Percentiles rank a stretch among this genome's conserved stretches.
Conservation (phyloP, 2,329 filamentous ascomycete genomes). For the Tolypocladium endophyticum region DNA sequence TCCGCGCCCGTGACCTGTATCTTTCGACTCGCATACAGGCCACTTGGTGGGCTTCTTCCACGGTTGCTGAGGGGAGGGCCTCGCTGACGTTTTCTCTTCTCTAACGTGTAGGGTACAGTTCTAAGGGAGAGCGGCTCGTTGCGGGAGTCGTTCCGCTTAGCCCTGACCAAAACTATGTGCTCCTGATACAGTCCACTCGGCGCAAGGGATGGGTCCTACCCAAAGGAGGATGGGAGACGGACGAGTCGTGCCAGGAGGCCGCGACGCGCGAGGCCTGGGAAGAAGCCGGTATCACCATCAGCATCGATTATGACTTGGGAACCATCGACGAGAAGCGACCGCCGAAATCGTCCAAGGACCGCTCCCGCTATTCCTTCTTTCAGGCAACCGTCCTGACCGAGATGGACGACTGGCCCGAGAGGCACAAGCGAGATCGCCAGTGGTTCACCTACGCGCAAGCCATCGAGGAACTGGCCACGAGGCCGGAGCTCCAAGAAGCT, state of each 20-base stretch:
- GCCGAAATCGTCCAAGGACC: slow-evolving; percentile 59
- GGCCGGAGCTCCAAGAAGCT: slow-evolving; percentile 83
- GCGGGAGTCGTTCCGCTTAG: slow-evolving; percentile 89
- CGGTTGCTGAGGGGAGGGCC: background rate
- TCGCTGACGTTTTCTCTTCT: slow-evolving; percentile 9
- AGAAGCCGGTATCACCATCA: slow-evolving; percentile 85
- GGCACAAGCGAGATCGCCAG: slow-evolving; percentile 76
- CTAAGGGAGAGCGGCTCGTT: slow-evolving; percentile 86
- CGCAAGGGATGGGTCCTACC: slow-evolving; percentile 93
- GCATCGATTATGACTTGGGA: slow-evolving; percentile 75
- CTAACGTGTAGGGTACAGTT: slow-evolving; percentile 64
- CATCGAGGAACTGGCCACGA: slow-evolving; percentile 60
- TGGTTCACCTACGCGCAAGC: slow-evolving; percentile 86
- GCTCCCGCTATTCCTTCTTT: slow-evolving; percentile 65
- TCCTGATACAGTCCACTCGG: slow-evolving; percentile 87
- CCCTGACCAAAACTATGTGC: slow-evolving; percentile 72
- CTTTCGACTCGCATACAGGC: background rate
- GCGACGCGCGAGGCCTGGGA: slow-evolving; percentile 94
- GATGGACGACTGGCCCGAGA: slow-evolving; percentile 85
- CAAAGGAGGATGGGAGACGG: slow-evolving; percentile 95
- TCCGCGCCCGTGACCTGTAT: background rate
- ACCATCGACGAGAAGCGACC: slow-evolving; percentile 75
- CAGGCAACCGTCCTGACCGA: slow-evolving; percentile 82
- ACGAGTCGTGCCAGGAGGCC: slow-evolving; percentile 78
- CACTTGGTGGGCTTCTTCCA: background rate